These are phyloP conservation scores for Alternaria burnsii DNA, from an alignment of 2,329 filamentous ascomycete genomes.

Conservation along the genomic window DNA sequence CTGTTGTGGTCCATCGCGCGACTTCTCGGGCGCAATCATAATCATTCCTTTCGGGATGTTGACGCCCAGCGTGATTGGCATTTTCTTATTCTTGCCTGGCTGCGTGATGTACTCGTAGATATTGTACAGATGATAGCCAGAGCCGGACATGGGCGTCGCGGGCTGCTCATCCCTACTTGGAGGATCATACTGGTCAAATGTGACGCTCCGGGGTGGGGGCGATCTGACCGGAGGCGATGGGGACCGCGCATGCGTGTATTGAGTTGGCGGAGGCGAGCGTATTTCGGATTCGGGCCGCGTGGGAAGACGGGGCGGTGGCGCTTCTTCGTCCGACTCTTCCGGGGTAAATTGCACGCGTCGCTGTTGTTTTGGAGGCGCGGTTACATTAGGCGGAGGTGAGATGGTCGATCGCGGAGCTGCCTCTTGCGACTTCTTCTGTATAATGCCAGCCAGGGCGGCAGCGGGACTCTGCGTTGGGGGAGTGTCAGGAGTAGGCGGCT, in stretches of 20 bases:
- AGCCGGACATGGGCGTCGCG: conserved; percentile 63
- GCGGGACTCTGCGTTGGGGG: conserved; percentile 63
- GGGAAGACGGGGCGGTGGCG: conserved; percentile 67
- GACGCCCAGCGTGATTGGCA: conserved; percentile 96
- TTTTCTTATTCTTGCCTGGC: conserved; percentile 96
- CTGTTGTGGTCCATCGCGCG: conserved; percentile 81
- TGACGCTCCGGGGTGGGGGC: conserved; percentile 51
- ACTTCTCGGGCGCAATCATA: conserved; percentile 87
- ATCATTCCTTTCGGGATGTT: conserved; percentile 89
- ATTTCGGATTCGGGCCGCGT: conserved; percentile 67
- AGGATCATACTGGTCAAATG: conserved; percentile 55
- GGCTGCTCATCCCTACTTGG: conserved; percentile 51
- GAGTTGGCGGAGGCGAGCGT: conserved; percentile 59
- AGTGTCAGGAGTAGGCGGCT: conserved; percentile 56
- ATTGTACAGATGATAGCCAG: conserved; percentile 93
- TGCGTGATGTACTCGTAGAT: conserved; percentile 98
- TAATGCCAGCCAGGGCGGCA: conserved; percentile 64
- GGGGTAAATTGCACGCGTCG: conserved; percentile 66
- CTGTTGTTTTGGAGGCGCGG: conserved; percentile 57
- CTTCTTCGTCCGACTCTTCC: conserved; percentile 73
- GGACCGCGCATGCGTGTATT: conserved; percentile 52
- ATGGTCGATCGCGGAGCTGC: conserved; percentile 39
- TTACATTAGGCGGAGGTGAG: conserved; percentile 62
- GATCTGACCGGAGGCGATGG: conserved; percentile 46
- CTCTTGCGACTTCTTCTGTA: conserved; percentile 58